These are phyloP conservation scores for Volvariella volvacea DNA, from an alignment of 1,284 basidiomycete species.

Conservation along the genomic window DNA sequence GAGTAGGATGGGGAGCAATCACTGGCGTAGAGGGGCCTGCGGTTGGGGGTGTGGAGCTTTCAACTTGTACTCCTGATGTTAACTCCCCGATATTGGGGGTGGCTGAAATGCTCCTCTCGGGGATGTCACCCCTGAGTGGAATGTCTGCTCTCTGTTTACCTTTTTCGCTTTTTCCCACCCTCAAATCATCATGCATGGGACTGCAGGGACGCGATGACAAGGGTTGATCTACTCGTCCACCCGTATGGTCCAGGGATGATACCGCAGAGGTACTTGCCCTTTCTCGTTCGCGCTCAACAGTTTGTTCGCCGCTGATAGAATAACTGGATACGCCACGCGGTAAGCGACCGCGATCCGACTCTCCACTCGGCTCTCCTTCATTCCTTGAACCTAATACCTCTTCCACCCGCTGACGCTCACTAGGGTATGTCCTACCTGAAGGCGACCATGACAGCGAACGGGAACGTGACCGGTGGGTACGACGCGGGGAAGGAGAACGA, in stretches of 20 bases:
- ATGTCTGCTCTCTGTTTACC: conserved; percentile 10
- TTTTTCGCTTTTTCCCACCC: conserved; percentile 1
- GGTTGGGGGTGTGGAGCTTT: not conserved
- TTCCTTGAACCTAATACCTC: no score
- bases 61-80: not conserved
- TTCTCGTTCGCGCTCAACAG: no score
- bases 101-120: not conserved
- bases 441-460: conserved; percentile 23
- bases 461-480: conserved; percentile 10
- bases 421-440: conserved; percentile 15
- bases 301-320: no score
- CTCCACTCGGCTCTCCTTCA: no score
- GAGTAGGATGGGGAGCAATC: conserved; percentile 1
- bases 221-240: no score
- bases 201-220: no score
- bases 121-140: not conserved
- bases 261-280: no score
- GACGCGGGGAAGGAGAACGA: conserved; percentile 19
- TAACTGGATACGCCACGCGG: no score
- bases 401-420: not conserved
- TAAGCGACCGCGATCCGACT: no score
- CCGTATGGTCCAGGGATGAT: no score
- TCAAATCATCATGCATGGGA: not conserved
- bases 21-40: not conserved
- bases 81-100: no score